Conservation (phyloP, 768 basidiomycete species). For the Tulasnella sp. region DNA sequence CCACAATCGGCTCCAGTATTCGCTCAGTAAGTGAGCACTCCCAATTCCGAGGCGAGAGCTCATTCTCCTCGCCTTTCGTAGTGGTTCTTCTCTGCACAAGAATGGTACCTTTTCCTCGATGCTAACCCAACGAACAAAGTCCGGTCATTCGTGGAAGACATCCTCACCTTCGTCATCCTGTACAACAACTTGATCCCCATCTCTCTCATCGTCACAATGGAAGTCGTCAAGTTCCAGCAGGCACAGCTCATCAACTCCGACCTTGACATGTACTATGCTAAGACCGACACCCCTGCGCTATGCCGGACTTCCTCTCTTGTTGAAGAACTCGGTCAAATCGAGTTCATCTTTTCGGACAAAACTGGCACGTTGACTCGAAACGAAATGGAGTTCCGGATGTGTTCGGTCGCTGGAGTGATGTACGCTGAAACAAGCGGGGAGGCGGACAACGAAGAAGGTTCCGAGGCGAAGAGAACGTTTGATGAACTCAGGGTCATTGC, state of each 20-base stretch:
- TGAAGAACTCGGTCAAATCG: slow-evolving; percentile 96
- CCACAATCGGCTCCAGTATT: slow-evolving; percentile 87
- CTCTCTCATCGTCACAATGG: slow-evolving; percentile 92
- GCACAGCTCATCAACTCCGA: slow-evolving; percentile 95
- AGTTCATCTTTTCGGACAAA: slow-evolving; percentile 93
- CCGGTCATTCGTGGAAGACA: slow-evolving; percentile 80
- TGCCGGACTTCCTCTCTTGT: slow-evolving; percentile 98
- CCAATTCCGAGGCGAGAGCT: neutral
- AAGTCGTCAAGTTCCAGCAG: slow-evolving; percentile 98
- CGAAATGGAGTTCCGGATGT: slow-evolving; percentile 95
- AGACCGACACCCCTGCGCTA: slow-evolving; percentile 90
- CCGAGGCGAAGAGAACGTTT: slow-evolving; percentile 48
- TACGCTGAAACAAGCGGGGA: slow-evolving; percentile 84
- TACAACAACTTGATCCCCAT: slow-evolving; percentile 88
- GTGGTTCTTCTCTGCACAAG: slow-evolving; percentile 80
- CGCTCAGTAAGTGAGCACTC: slow-evolving; percentile 46
- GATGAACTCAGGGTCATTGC: slow-evolving; percentile 33
- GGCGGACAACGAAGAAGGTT: slow-evolving; percentile 53
- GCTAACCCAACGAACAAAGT: slow-evolving; percentile 36
- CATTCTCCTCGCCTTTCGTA: slow-evolving; percentile 25
- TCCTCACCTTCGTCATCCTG: slow-evolving; percentile 95
- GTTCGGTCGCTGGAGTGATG: slow-evolving; percentile 76
- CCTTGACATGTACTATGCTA: slow-evolving; percentile 95
- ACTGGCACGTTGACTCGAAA: slow-evolving; percentile 94
- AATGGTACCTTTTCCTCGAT: slow-evolving; percentile 83